Base-by-base conservation (phyloP, 768 basidiomycete species). In the Pisolithus orientalis region DNA sequence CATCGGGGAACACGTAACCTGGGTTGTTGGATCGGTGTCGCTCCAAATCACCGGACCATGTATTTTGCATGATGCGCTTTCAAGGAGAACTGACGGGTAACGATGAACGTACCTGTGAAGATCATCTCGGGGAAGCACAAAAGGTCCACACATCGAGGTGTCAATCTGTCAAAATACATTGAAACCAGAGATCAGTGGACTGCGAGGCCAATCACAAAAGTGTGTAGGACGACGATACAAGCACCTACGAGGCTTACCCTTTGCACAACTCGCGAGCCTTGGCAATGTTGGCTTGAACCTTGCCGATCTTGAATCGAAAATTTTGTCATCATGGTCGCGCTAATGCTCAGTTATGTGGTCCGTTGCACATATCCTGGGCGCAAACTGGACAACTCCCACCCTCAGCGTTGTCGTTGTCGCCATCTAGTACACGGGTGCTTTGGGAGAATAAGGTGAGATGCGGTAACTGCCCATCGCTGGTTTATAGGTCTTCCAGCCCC, bases 71-170 rank as follows among this genome's bases (percentile, higher is more conserved):
- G 11, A 34, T 11, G 11, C 34, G 11, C 11, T 34, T 14, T 34
- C 29, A 8, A 31, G 5, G 29, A 25, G 17, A 32, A 34, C 40
- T 34, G 40, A 1, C 21, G 2, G 21, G 40, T 27, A 7, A 11
- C 24, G 32, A 48, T 17, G 6, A n/a, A 46, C 72, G 54, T 57
- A 87, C 87, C 87, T 9, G 80, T 84, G 59, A 94, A 84, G 17
- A 81, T 79, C 90, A 94, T 93, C 70, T 96, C 94, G 1, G 92
- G 90, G 34, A 87, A 69, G 65, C 93, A 93, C 9, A 95, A 69
- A 27, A 95, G 75, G 63, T 96, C 93, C 8, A 94, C 65, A 4
- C 86, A 80, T 42, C 76, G 70, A 0, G 89, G 87, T 38, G 74
- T 59, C n/a, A 94, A 68, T 49, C 90, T 94, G 32, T 3, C 25